These are phyloP conservation scores for Extremus antarcticus DNA, from an alignment of 495 filamentous ascomycete genomes.

Conservation along the genomic window DNA sequence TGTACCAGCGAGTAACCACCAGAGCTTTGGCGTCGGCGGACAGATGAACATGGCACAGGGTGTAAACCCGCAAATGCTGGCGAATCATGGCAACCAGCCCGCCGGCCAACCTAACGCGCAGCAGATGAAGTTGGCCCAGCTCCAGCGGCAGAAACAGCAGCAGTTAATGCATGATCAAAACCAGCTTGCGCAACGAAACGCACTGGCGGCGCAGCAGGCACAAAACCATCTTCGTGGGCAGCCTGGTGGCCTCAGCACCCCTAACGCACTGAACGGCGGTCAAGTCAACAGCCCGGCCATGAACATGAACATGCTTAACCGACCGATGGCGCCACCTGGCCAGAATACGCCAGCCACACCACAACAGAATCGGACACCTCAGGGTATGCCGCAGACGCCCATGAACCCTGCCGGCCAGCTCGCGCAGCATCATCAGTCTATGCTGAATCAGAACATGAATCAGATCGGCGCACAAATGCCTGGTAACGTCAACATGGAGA, in stretches of 20 bases:
- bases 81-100: conserved; percentile 8
- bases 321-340: conserved; percentile 40
- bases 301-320: conserved; percentile 50
- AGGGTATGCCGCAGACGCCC: conserved; percentile 12
- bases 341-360: conserved; percentile 12
- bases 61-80: conserved; percentile 21
- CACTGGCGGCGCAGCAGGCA: conserved; percentile 35
- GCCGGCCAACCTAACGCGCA: neutral
- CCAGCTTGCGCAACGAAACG: conserved; percentile 25
- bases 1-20: conserved; percentile 52
- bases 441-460: conserved; percentile 14
- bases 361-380: conserved; percentile 5
- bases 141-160: conserved; percentile 15
- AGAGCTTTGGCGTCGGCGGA: conserved; percentile 28
- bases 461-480: neutral
- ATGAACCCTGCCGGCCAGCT: conserved; percentile 7
- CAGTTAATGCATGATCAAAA: conserved; percentile 29
- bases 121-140: conserved; percentile 15
- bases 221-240: conserved; percentile 36
- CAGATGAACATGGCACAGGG: conserved; percentile 15
- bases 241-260: conserved; percentile 33
- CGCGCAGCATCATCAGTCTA: conserved; percentile 12
- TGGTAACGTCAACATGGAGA: neutral
- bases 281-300: conserved; percentile 14
- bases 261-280: conserved; percentile 39